These are phyloP conservation scores for Collariella sp. DNA, from an alignment of 495 filamentous ascomycete species.

Conservation along the genomic window DNA sequence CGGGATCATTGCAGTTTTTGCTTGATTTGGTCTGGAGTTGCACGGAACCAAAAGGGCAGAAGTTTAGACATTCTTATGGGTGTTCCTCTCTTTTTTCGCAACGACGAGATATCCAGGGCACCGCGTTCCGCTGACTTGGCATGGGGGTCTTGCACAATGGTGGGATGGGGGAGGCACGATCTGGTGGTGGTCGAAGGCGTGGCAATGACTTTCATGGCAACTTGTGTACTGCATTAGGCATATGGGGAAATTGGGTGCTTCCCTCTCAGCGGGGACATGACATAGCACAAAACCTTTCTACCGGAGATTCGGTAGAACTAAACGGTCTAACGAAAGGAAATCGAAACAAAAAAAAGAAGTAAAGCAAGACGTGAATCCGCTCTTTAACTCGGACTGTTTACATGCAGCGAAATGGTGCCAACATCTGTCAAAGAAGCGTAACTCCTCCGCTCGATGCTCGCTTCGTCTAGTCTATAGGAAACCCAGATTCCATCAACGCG, in stretches of 20 bases:
- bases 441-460: constrained; percentile 4
- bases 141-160: constrained; percentile 3
- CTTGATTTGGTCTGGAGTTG: constrained; percentile 17
- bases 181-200: not conserved
- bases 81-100: constrained; percentile 6
- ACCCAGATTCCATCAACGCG: not conserved
- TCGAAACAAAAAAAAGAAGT: not conserved
- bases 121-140: constrained; percentile 1
- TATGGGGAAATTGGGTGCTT: not conserved
- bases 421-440: not conserved
- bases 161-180: not conserved
- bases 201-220: constrained; percentile 3
- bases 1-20: constrained; percentile 4
- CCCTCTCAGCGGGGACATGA: not conserved
- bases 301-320: constrained; percentile 5
- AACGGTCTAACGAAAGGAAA: constrained; percentile 3
- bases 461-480: constrained; percentile 5
- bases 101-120: constrained; percentile 12
- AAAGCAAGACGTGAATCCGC: not conserved
- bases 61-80: not conserved
- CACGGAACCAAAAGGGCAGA: constrained; percentile 11
- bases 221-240: constrained; percentile 1
- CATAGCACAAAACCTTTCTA: not conserved
- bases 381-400: constrained; percentile 6
- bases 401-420: not conserved